Percentiles rank a stretch among this genome's conserved stretches.
Evolutionary conservation across 1,139 yeast species (phyloP).

Genomic region (Suhomyces coccinellae): DNA sequence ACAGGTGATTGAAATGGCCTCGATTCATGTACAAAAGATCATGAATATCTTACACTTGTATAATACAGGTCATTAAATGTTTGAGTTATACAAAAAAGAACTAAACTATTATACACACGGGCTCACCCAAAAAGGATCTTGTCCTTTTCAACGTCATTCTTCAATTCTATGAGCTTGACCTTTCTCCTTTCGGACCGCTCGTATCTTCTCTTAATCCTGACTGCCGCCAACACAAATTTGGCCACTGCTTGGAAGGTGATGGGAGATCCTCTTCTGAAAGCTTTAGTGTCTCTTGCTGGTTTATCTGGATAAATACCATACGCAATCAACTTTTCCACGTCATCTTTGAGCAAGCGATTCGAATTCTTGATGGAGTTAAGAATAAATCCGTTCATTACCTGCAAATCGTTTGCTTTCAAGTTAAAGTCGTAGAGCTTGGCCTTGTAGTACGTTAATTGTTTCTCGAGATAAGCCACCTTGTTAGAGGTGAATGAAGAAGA

Average conservation of each 20-base stretch:
- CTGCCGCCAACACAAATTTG: constrained; percentile 55
- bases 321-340: constrained; percentile 43
- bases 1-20: too few species aligned
- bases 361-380: constrained; percentile 48
- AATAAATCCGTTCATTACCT: constrained; percentile 52
- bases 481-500: not conserved
- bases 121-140: constrained; percentile 7
- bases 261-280: constrained; percentile 13
- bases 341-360: constrained; percentile 39
- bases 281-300: constrained; percentile 20
- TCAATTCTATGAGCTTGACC: constrained; percentile 26
- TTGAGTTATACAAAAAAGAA: constrained; percentile 3
- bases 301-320: constrained; percentile 56
- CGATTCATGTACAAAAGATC: too few species aligned
- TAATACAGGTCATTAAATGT: not conserved
- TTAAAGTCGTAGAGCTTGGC: constrained; percentile 41
- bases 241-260: constrained; percentile 29
- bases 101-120: constrained; percentile 5
- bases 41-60: too few species aligned
- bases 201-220: constrained; percentile 48
- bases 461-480: constrained; percentile 17
- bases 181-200: constrained; percentile 30
- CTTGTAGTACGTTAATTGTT: constrained; percentile 38
- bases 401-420: constrained; percentile 48
- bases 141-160: constrained; percentile 29